Base-by-base conservation (phyloP, 106 monocot genomes). In the Acorus gramineus region DNA sequence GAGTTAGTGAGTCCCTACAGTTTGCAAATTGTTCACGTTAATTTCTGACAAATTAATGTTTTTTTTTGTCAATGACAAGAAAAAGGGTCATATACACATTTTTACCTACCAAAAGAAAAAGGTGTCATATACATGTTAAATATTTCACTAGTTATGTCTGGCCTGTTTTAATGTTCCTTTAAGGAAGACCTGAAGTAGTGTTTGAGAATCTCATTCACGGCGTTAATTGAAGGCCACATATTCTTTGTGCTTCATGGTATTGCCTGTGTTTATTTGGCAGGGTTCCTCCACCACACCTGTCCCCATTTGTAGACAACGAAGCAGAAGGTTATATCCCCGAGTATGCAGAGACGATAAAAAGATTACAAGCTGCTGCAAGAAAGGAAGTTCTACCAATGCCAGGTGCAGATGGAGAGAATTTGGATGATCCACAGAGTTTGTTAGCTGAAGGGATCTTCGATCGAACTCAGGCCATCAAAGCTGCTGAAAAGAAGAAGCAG, bases 311-410 rank as follows among this genome's bases (percentile, higher is more conserved):
- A 8, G 91, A 96, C 76, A 78, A 96, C 57, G 91, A 91, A 57
- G 85, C 81, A 14, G 91, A 96, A 78, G 91, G 91, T n/a, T 91
- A 96, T 73, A 68, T 91, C 71, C 91, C 91, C 59, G 96, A 96
- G 49, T 91, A 91, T 69, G 96, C 90, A 9, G 90, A 96, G 59
- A 77, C 80, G 5, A 96, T 96, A 50, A 87, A 85, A 65, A 66
- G 83, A n/a, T 64, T 90, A 10, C 81, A 91, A 83, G 69, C 75
- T 70, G 79, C 90, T 68, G 80, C 91, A 14, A 80, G 42, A 57
- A 88, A 74, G 42, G 73, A 87, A 50, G 81, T 96, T 59, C 53
- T 96, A 60, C 96, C 96, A 7, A 60, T 96, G 70, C 85, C 96
- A 42, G 91, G 87, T 45, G 45, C 69, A 44, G 86, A 60, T 45